Percentiles rank a stretch among this genome's conserved stretches.
These are phyloP conservation scores for Trichaptum fuscoviolaceum DNA, from an alignment of 768 basidiomycete species.

Conservation along the genomic window DNA sequence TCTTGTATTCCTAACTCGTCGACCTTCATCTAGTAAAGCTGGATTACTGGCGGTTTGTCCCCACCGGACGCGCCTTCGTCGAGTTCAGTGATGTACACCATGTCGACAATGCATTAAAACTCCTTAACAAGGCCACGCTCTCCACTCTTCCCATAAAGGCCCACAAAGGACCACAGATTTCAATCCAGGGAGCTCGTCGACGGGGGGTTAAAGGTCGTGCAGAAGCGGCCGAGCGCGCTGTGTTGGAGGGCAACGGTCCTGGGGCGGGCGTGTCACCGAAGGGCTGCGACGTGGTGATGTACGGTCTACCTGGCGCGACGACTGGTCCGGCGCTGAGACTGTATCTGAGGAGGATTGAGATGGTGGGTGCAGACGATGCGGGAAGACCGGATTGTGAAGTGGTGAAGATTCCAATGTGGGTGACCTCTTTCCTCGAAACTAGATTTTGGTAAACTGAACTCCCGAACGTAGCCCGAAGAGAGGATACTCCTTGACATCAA, in stretches of 20 bases:
- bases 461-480: slow-evolving; percentile 26
- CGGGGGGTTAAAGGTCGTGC: slow-evolving; percentile 38
- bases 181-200: slow-evolving; percentile 12
- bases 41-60: slow-evolving; percentile 54
- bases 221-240: slow-evolving; percentile 31
- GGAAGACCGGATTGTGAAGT: slow-evolving; percentile 31
- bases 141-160: slow-evolving; percentile 40
- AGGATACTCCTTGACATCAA: slow-evolving; percentile 42
- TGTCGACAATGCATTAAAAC: slow-evolving; percentile 34
- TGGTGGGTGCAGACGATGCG: slow-evolving; percentile 34
- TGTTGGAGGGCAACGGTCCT: slow-evolving; percentile 39
- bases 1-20: not conserved
- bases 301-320: slow-evolving; percentile 54
- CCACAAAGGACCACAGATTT: slow-evolving; percentile 18
- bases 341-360: slow-evolving; percentile 38
- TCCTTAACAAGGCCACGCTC: slow-evolving; percentile 39
- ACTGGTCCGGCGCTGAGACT: slow-evolving; percentile 29
- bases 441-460: slow-evolving; percentile 7
- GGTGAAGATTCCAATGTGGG: slow-evolving; percentile 47
- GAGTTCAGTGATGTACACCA: slow-evolving; percentile 45
- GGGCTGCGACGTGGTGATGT: slow-evolving; percentile 52
- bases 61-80: slow-evolving; percentile 55
- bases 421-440: slow-evolving; percentile 10
- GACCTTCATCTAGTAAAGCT: slow-evolving; percentile 40
- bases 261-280: slow-evolving; percentile 44